These are phyloP conservation scores for Saccharomyces jurei DNA, from an alignment of 805 yeast species.

Conservation along the genomic window DNA sequence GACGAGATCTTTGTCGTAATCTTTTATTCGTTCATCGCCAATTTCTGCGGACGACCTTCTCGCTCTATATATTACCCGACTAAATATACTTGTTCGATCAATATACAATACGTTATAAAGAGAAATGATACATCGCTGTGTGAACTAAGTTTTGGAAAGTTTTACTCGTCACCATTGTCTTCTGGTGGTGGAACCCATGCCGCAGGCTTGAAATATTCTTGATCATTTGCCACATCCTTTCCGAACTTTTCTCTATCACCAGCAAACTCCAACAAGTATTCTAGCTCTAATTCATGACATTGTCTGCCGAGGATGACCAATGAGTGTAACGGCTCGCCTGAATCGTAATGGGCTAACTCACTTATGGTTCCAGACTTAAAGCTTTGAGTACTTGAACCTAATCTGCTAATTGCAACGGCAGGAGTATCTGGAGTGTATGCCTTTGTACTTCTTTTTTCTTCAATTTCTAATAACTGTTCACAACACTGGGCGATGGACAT, in stretches of 20 bases:
- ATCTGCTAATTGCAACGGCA: constrained; percentile 84
- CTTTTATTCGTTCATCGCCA: background rate
- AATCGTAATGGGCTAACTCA: constrained; percentile 72
- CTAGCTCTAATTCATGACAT: constrained; percentile 88
- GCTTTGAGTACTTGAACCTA: constrained; percentile 77
- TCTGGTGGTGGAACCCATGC: constrained; percentile 50
- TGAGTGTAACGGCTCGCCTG: constrained; percentile 93
- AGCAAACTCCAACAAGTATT: constrained; percentile 70
- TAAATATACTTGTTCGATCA: background rate
- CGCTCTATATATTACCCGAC: background rate
- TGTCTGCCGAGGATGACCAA: constrained; percentile 85
- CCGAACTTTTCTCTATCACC: constrained; percentile 47
- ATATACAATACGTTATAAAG: background rate
- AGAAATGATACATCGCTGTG: background rate
- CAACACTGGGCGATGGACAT: constrained; percentile 91
- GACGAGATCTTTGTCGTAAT: background rate
- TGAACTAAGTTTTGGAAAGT: background rate
- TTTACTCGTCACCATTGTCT: constrained; percentile 26
- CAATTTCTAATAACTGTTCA: constrained; percentile 78
- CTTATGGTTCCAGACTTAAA: constrained; percentile 79
- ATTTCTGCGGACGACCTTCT: background rate
- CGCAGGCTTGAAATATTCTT: constrained; percentile 66
- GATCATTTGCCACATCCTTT: constrained; percentile 41
- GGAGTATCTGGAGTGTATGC: constrained; percentile 87
- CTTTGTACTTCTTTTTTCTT: constrained; percentile 61